A percentile compares a stretch with the other conserved stretches of the same genome.
phyloP scores from a whole-genome alignment of 129 eudicot species.

The Erigeron canadensis region DNA sequence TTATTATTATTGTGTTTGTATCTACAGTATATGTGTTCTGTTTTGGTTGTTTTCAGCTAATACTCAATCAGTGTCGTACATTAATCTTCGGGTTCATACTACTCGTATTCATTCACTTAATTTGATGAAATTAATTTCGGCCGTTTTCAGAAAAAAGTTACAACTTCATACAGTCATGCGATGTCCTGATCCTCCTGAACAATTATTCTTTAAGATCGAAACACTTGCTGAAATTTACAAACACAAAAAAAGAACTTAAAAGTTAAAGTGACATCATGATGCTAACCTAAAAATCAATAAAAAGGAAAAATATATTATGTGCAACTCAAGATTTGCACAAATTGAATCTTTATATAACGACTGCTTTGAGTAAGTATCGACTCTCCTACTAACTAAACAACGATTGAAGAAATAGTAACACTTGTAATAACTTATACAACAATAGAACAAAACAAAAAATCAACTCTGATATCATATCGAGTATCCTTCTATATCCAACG shows the following conservation, averaged over 20 bases:
- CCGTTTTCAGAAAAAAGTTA: too few relatives aligned
- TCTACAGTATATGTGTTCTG: too few relatives aligned
- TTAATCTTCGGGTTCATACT: too few relatives aligned
- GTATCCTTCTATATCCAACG: slow-evolving; percentile 36
- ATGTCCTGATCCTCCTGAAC: too few relatives aligned
- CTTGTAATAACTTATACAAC: slow-evolving; percentile 34
- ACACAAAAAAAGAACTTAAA: background rate
- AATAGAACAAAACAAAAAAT: slow-evolving; percentile 20
- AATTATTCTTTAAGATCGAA: too few relatives aligned
- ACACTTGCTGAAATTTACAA: too few relatives aligned
- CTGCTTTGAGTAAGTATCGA: slow-evolving; percentile 27
- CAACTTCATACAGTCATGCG: too few relatives aligned
- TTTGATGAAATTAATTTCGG: too few relatives aligned
- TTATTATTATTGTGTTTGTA: too few relatives aligned
- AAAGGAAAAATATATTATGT: background rate
- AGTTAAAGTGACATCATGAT: background rate
- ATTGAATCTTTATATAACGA: slow-evolving; percentile 36
- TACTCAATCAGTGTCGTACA: too few relatives aligned
- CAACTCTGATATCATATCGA: slow-evolving; percentile 28
- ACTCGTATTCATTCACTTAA: too few relatives aligned
- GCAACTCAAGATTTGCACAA: slow-evolving; percentile 7
- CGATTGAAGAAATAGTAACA: slow-evolving; percentile 31
- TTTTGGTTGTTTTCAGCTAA: too few relatives aligned
- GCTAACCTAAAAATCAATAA: background rate
- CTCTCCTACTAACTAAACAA: slow-evolving; percentile 33